Evolutionary conservation across 805 yeast genomes (phyloP).

Genomic region (Ogataea siamensis): DNA sequence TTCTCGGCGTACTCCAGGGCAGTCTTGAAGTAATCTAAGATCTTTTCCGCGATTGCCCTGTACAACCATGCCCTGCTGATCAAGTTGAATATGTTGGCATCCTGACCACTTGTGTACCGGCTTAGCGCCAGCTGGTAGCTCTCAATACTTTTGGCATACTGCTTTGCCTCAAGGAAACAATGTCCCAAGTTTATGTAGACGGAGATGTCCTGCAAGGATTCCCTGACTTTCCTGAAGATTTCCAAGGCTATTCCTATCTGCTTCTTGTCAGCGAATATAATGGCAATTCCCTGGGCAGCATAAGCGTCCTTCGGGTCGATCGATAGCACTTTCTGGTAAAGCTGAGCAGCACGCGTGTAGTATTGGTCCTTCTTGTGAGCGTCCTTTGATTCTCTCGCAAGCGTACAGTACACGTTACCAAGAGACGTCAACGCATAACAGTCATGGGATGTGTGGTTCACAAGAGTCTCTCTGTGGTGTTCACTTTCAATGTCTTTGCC

Average conservation of each 20-base stretch:
- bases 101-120: constrained; percentile 60
- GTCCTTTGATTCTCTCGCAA: constrained; percentile 76
- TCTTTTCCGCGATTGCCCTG: constrained; percentile 69
- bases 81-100: constrained; percentile 63
- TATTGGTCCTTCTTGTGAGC: constrained; percentile 63
- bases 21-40: constrained; percentile 53
- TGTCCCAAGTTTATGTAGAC: constrained; percentile 87
- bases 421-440: constrained; percentile 83
- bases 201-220: constrained; percentile 80
- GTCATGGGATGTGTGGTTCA: constrained; percentile 82
- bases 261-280: constrained; percentile 83
- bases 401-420: constrained; percentile 79
- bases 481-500: constrained; percentile 62
- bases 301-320: constrained; percentile 83
- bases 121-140: constrained; percentile 77
- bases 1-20: constrained; percentile 62
- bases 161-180: constrained; percentile 77
- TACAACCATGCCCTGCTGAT: constrained; percentile 88
- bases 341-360: constrained; percentile 86
- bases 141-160: constrained; percentile 83
- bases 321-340: constrained; percentile 83
- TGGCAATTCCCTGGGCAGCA: constrained; percentile 98
- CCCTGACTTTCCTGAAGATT: constrained; percentile 84
- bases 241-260: constrained; percentile 76
- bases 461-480: constrained; percentile 83